A percentile compares a stretch with the other conserved stretches of the same genome.
Conservation (phyloP, 208 protist species). For the Crithidia expoeki region DNA sequence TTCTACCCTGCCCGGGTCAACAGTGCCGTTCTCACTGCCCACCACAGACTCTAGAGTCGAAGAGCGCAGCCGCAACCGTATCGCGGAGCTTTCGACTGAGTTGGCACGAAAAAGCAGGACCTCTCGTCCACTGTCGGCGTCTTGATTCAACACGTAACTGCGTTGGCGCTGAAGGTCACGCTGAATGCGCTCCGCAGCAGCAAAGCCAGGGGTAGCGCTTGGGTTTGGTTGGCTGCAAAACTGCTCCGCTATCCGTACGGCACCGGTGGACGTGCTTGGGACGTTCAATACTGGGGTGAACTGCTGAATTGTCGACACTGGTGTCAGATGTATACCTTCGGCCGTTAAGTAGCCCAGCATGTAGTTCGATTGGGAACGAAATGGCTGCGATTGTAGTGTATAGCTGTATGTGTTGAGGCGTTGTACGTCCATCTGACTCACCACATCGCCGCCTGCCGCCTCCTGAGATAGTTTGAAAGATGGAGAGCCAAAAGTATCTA, state of each 20-base stretch:
- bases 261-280: conserved; percentile 10
- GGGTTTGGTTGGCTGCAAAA: conserved; percentile 53
- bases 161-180: conserved; percentile 76
- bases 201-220: conserved; percentile 40
- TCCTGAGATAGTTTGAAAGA: conserved; percentile 46
- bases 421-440: conserved; percentile 30
- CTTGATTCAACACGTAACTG: conserved; percentile 73
- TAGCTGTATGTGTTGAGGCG: conserved; percentile 59
- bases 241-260: conserved; percentile 37
- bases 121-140: conserved; percentile 55
- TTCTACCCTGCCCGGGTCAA: conserved; percentile 29
- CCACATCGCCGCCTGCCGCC: not conserved
- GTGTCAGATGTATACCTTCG: conserved; percentile 71
- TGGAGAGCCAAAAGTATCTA: conserved; percentile 80
- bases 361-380: conserved; percentile 72
- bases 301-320: conserved; percentile 58
- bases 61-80: conserved; percentile 49
- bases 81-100: conserved; percentile 64
- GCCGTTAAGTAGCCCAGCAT: conserved; percentile 54
- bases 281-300: conserved; percentile 34
- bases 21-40: not conserved
- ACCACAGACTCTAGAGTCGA: conserved; percentile 39
- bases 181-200: conserved; percentile 63
- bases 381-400: conserved; percentile 74
- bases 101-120: conserved; percentile 53